Evolutionary conservation across 2,329 filamentous ascomycete genomes (phyloP).

Genomic region (Colletotrichum sp.): DNA sequence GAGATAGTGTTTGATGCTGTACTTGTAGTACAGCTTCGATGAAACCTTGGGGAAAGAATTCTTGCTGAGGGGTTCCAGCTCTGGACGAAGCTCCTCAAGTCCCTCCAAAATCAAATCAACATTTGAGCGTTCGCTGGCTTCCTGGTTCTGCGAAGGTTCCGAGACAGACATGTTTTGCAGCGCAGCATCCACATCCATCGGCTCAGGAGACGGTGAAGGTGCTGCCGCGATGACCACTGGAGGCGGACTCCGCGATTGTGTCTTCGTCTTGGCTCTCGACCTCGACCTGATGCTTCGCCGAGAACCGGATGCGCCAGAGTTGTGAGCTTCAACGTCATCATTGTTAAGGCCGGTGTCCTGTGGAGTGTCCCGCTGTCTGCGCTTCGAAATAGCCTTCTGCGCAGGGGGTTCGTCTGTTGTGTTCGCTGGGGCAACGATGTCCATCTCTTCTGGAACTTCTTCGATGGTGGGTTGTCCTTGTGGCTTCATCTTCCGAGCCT

Average conservation of each 20-base stretch:
- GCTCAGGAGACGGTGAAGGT: not conserved
- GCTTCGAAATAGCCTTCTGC: slow-evolving; percentile 11
- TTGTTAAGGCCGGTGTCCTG: not conserved
- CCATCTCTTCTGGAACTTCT: not conserved
- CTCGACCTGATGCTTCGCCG: slow-evolving; percentile 1
- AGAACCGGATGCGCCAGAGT: not conserved
- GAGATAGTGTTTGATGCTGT: slow-evolving; percentile 38
- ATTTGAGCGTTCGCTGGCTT: not conserved
- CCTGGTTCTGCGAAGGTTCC: not conserved
- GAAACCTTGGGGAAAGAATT: slow-evolving; percentile 30
- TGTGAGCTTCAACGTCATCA: not conserved
- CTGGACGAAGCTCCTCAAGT: slow-evolving; percentile 30
- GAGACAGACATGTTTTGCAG: not conserved
- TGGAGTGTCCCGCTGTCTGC: not conserved
- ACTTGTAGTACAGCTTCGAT: slow-evolving; percentile 36
- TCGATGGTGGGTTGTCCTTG: not conserved
- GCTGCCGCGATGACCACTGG: not conserved
- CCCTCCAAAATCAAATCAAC: slow-evolving; percentile 22
- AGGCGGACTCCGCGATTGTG: not conserved
- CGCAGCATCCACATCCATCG: slow-evolving; percentile 17
- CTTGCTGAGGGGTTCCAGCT: slow-evolving; percentile 21
- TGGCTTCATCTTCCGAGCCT: slow-evolving; percentile 2
- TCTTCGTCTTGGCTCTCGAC: slow-evolving; percentile 15
- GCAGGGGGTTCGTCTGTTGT: slow-evolving; percentile 7
- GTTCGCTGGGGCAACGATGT: not conserved